These are phyloP conservation scores for Olyra latifolia DNA, from an alignment of 176 grass and related monocot species.

Conservation along the genomic window DNA sequence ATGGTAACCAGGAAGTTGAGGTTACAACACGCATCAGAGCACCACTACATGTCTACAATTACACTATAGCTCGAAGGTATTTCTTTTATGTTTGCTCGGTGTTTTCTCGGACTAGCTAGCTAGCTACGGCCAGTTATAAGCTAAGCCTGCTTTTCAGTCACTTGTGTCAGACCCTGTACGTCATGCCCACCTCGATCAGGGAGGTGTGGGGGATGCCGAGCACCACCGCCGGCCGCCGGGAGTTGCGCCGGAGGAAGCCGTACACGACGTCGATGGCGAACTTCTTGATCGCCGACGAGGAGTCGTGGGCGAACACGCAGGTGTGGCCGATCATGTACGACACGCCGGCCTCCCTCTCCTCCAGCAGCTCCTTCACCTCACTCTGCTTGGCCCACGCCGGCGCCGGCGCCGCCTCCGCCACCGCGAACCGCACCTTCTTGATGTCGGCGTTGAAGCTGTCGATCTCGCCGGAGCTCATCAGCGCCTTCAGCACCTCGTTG, in stretches of 20 bases:
- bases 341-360: constrained; percentile 78
- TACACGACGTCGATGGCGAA: constrained; percentile 69
- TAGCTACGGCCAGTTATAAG: background rate
- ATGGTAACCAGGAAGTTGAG: too few relatives aligned
- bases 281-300: constrained; percentile 75
- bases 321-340: constrained; percentile 94
- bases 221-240: constrained; percentile 61
- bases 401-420: background rate
- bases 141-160: background rate
- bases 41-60: background rate
- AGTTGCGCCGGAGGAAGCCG: constrained; percentile 86
- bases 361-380: constrained; percentile 62
- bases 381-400: background rate
- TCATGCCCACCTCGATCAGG: constrained; percentile 85
- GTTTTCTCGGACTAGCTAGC: background rate
- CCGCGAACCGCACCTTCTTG: constrained; percentile 58
- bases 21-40: too few relatives aligned
- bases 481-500: constrained; percentile 21
- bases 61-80: background rate
- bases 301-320: constrained; percentile 67
- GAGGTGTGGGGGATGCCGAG: constrained; percentile 78
- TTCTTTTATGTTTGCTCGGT: background rate
- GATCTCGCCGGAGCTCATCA: constrained; percentile 31
- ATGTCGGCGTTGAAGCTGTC: background rate
- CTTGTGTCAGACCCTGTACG: constrained; percentile 61